phyloP scores from a whole-genome alignment of 2,329 filamentous ascomycete species.

The Trichoderma sp. region DNA sequence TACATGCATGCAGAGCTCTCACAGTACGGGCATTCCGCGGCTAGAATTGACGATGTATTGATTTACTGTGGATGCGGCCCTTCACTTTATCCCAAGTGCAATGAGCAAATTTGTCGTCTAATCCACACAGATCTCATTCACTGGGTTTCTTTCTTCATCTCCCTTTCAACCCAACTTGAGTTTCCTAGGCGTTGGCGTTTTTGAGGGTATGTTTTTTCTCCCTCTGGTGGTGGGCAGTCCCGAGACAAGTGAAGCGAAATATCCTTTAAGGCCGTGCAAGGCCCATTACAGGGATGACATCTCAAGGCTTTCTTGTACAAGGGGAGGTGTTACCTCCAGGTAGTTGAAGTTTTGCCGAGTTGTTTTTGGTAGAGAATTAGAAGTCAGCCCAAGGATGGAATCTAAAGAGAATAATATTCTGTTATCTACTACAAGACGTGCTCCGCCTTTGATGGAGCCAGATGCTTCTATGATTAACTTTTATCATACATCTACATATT shows the following conservation, averaged over 20 bases:
- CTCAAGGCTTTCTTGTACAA: background rate
- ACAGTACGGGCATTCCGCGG: background rate
- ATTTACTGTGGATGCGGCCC: background rate
- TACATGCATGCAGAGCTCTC: background rate
- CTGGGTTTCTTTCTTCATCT: background rate
- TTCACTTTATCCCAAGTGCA: background rate
- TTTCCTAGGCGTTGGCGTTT: slow-evolving; percentile 34
- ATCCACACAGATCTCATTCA: background rate
- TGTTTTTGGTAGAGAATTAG: slow-evolving; percentile 21
- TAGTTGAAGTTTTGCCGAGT: background rate
- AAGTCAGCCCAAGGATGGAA: slow-evolving; percentile 15
- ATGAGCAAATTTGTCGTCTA: background rate
- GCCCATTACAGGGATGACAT: background rate
- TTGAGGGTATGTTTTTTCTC: slow-evolving; percentile 9
- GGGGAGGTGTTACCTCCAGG: background rate
- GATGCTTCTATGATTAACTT: background rate
- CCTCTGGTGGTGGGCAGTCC: background rate
- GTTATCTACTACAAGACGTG: background rate
- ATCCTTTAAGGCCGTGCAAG: background rate
- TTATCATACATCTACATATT: background rate
- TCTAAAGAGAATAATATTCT: slow-evolving; percentile 13
- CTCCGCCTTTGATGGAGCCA: background rate
- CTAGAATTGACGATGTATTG: background rate
- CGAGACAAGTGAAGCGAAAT: slow-evolving; percentile 6
- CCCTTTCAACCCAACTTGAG: slow-evolving; percentile 24